These are phyloP conservation scores for Saccharum hybrid DNA, from an alignment of 202 grass and related monocot species.

Conservation along the genomic window DNA sequence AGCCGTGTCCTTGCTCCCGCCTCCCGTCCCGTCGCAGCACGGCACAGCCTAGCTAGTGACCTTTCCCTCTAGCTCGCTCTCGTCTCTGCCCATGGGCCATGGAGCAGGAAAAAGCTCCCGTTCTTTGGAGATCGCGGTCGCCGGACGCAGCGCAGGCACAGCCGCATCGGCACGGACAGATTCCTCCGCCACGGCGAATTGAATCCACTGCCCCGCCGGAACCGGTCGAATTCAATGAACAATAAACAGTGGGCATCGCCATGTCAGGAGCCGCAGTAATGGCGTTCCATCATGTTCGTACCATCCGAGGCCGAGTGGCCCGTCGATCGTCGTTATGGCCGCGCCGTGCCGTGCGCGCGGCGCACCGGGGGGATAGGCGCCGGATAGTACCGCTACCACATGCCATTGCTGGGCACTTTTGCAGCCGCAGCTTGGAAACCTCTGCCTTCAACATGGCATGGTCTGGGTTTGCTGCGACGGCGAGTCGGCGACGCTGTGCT, in stretches of 20 bases:
- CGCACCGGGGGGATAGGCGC: not conserved
- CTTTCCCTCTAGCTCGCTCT: no score
- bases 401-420: slow-evolving; percentile 1
- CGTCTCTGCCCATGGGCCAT: not conserved
- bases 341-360: not conserved
- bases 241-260: slow-evolving; percentile 23
- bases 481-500: not conserved
- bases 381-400: not conserved
- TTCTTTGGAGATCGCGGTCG: not conserved
- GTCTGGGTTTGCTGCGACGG: not conserved
- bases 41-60: not conserved
- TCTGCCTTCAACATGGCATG: not conserved
- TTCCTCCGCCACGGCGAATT: not conserved
- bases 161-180: slow-evolving; percentile 1
- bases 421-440: not conserved
- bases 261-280: slow-evolving; percentile 33
- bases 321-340: slow-evolving; percentile 28
- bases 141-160: not conserved
- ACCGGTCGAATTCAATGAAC: slow-evolving; percentile 19
- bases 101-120: not conserved
- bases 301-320: not conserved
- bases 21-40: not conserved
- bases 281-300: slow-evolving; percentile 15
- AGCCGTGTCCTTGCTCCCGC: not conserved
- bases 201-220: slow-evolving; percentile 26